Evolutionary conservation across 2,329 filamentous ascomycete species (phyloP), one percentile per base, ranked within the genome.

Genomic region (Beauveria varroae): DNA sequence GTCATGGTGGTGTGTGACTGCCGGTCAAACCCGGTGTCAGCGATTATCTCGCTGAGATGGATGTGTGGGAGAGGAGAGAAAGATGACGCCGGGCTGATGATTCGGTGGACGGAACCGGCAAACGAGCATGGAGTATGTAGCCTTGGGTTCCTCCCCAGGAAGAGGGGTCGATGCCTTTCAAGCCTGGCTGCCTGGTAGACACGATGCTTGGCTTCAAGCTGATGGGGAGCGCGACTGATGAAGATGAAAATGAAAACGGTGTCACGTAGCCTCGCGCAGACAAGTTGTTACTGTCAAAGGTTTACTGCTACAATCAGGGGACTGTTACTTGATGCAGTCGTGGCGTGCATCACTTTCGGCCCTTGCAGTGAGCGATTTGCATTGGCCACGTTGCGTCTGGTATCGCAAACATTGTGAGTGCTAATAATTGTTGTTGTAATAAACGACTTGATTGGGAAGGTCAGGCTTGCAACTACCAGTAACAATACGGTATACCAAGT

Each of bases 381-480:
- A 60, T 20, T 53, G 57, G 50, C 50, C 57, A 60, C 57, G 57
- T 60, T 60, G 57, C 57, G 49, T 60, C 57, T 37, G 57, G 24
- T 26, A n/a, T 52, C 10, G n/a, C 24, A 57, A 16, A 5, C 12
- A 37, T 44, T n/a, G 49, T 34, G 57, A 53, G 47, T 40, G 20
- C 52, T 24, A 49, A 20, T 50, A 26, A 50, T 30, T 22, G 14
- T 16, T 10, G 37, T 28, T 37, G 12, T 40, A 34, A 40, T 46
- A 14, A 37, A 6, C 34, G 57, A 50, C 57, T 47, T 40, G 28
- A 60, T 46, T n/a, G n/a, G 57, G 50, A 60, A 60, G 57, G 57
- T 54, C 57, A 24, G n/a, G 40, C 34, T 24, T 12, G 16, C 3
- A 57, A n/a, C 30, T 24, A 14, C 16, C 5, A 56, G n/a, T 12